Evolutionary conservation across 306 rosid genomes (phyloP).

Genomic region (Corylus avellana): DNA sequence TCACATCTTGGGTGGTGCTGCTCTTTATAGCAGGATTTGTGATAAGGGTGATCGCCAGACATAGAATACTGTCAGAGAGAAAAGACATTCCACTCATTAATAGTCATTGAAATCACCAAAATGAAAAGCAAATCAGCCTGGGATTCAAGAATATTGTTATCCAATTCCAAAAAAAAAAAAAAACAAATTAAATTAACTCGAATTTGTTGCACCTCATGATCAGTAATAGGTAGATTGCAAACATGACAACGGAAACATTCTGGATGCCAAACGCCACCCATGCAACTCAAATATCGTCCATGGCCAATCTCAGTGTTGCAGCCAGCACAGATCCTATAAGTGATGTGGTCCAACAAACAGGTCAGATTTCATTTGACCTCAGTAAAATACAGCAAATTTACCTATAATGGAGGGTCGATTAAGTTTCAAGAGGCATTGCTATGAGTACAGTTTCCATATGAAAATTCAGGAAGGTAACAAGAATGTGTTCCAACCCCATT

Average conservation of each 20-base stretch:
- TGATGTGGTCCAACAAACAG: slow-evolving; percentile 28
- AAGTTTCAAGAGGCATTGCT: slow-evolving; percentile 3
- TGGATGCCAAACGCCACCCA: slow-evolving; percentile 90
- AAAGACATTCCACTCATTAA: slow-evolving; percentile 26
- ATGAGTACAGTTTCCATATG: neutral
- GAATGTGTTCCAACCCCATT: neutral
- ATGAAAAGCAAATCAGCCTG: slow-evolving; percentile 4
- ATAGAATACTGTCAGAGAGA: slow-evolving; percentile 70
- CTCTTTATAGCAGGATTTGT: slow-evolving; percentile 89
- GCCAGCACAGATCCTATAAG: slow-evolving; percentile 83
- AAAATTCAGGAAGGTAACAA: neutral
- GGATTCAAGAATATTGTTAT: slow-evolving; percentile 6
- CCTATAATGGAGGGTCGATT: neutral
- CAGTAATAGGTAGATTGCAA: slow-evolving; percentile 85
- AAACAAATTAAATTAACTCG: slow-evolving; percentile 10
- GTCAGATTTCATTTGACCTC: slow-evolving; percentile 15
- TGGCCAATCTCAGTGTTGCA: slow-evolving; percentile 78
- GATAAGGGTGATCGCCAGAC: slow-evolving; percentile 76
- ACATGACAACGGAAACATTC: slow-evolving; percentile 77
- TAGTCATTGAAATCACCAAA: slow-evolving; percentile 9
- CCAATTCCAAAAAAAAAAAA: slow-evolving; percentile 24
- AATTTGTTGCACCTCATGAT: slow-evolving; percentile 64
- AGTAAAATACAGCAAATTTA: slow-evolving; percentile 5
- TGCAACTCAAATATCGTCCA: slow-evolving; percentile 76
- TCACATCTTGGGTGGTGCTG: slow-evolving; percentile 92